Evolutionary conservation across 768 basidiomycete species (phyloP), one percentile per base, ranked within the genome.

Genomic region (Lentinula raphanica): DNA sequence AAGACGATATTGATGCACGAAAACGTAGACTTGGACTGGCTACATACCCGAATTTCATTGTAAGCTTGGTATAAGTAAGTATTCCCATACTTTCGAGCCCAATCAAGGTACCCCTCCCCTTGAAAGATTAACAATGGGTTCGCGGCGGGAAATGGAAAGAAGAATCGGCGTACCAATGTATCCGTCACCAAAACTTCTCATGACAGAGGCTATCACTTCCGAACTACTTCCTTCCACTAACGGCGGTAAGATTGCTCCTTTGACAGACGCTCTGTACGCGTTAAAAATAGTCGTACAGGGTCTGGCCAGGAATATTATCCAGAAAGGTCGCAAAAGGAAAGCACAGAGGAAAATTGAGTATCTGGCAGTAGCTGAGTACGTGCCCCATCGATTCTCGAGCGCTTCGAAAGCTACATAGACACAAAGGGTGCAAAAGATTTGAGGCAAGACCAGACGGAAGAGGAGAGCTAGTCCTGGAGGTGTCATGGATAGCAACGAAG

Each of bases 71-170:
- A 36, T 17, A 13, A 27, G 50, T 9, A 49, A 19, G 36, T 50
- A 13, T 49, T 23, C 6, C 57, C 57, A 40, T 58, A 58, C 31
- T 51, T n/a, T 29, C 31, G 54, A 3, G 17, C 29, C 58, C 58
- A 59, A 11, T 44, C 49, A 8, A 42, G 17, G 31, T 25, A 59
- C 15, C 6, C 49, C 13, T 59, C 58, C 5, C 54, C 39, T 56
- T 19, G 2, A 36, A 15, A 13, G 11, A 7, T 7, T 4, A 35
- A 35, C 32, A 7, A 29, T 23, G 17, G 11, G 50, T 4, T n/a
- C 17, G 29, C 7, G 2, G 29, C 8, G 7, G 11, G 23, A 50
- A 12, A 29, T n/a, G 29, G 49, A 21, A 11, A n/a, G 44, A 13
- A 8, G 32, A 35, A 35, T 13, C 13, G 32, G n/a, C n/a, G n/a